These are phyloP conservation scores for Nepenthes gracilis DNA, from an alignment of 148 eudicot species.

Conservation along the genomic window DNA sequence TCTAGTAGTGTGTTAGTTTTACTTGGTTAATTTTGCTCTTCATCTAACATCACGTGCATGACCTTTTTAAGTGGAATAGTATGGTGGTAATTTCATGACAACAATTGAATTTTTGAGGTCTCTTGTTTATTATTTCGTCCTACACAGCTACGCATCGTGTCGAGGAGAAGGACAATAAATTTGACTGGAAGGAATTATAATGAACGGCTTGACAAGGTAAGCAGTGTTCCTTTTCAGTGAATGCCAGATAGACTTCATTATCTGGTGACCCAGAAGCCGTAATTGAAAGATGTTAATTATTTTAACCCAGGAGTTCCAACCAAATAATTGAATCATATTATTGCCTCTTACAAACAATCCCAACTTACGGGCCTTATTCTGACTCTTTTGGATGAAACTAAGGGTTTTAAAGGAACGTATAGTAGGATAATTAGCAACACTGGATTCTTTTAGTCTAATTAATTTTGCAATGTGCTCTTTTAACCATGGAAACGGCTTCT, in stretches of 20 bases:
- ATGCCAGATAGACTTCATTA: neutral
- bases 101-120: neutral
- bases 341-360: neutral
- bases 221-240: neutral
- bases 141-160: conserved; percentile 30
- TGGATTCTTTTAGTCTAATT: neutral
- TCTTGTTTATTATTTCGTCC: neutral
- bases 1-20: too few species aligned
- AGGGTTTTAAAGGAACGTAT: too few species aligned
- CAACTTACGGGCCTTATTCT: neutral
- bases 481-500: too few species aligned
- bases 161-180: conserved; percentile 28
- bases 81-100: neutral
- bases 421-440: neutral
- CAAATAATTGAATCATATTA: too few species aligned
- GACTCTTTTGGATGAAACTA: too few species aligned
- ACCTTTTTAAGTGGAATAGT: neutral
- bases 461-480: too few species aligned
- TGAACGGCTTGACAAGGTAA: conserved; percentile 55
- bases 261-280: neutral
- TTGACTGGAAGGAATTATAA: conserved; percentile 44
- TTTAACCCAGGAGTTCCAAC: too few species aligned
- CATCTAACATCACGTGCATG: neutral
- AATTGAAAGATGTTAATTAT: too few species aligned
- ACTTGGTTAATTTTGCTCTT: too few species aligned